Percentiles rank a stretch among this genome's conserved stretches.
These are phyloP conservation scores for Fusarium armeniacum DNA, from an alignment of 2,329 filamentous ascomycete genomes.

Conservation along the genomic window DNA sequence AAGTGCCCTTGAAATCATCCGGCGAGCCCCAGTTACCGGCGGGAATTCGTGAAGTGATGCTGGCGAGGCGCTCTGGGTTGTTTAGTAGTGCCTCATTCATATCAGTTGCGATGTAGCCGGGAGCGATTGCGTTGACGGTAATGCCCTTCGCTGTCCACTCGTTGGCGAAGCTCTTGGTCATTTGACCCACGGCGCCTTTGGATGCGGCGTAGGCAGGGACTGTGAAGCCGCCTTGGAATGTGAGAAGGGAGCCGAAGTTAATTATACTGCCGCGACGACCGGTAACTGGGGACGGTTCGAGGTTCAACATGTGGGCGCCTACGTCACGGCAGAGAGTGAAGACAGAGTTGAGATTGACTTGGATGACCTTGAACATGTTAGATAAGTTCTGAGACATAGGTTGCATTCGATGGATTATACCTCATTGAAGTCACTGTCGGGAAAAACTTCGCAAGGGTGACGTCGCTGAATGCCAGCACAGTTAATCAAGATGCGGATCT, in stretches of 20 bases:
- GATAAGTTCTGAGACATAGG: not conserved
- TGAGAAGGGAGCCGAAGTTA: conserved; percentile 85
- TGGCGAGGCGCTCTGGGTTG: conserved; percentile 75
- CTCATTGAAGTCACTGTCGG: conserved; percentile 81
- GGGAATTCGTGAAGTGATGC: conserved; percentile 85
- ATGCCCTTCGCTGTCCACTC: conserved; percentile 87
- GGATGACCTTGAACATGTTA: conserved; percentile 70
- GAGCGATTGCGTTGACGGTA: conserved; percentile 89
- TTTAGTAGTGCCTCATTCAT: conserved; percentile 90
- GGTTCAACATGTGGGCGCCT: conserved; percentile 81
- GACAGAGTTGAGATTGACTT: conserved; percentile 87
- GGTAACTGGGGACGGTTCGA: conserved; percentile 61
- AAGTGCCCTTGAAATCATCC: conserved; percentile 88
- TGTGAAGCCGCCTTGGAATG: conserved; percentile 88
- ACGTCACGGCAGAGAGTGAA: conserved; percentile 84
- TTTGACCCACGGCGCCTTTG: conserved; percentile 87
- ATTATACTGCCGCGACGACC: conserved; percentile 79
- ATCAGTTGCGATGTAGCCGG: conserved; percentile 92
- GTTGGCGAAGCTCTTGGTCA: conserved; percentile 88
- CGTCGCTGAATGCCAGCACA: conserved; percentile 89
- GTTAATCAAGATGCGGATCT: conserved; percentile 85
- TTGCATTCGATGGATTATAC: conserved; percentile 51
- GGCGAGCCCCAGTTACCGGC: conserved; percentile 85
- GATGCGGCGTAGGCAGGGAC: conserved; percentile 89
- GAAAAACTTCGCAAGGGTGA: conserved; percentile 81